Conservation (phyloP, 805 yeast species). For the Citeromyces nyonsensis region DNA sequence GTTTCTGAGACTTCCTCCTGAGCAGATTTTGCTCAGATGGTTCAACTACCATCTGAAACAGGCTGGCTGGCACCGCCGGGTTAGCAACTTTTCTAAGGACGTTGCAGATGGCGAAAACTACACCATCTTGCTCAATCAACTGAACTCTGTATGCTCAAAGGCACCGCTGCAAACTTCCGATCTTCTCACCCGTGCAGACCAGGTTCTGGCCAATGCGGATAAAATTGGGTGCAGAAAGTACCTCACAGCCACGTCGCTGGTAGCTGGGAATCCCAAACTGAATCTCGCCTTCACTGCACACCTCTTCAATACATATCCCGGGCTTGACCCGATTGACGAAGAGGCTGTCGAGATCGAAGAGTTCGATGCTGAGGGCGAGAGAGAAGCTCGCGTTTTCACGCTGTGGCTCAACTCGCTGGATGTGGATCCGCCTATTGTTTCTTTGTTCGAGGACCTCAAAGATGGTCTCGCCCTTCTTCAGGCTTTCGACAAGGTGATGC, state of each 20-base stretch:
- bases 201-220: slow-evolving; percentile 76
- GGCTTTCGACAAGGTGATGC: slow-evolving; percentile 91
- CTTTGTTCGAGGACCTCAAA: slow-evolving; percentile 84
- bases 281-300: slow-evolving; percentile 96
- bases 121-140: slow-evolving; percentile 77
- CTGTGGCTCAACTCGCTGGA: slow-evolving; percentile 94
- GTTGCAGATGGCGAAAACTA: slow-evolving; percentile 93
- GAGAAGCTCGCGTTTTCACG: slow-evolving; percentile 97
- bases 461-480: slow-evolving; percentile 83
- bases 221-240: slow-evolving; percentile 86
- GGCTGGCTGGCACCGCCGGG: slow-evolving; percentile 81
- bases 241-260: slow-evolving; percentile 83
- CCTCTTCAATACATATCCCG: slow-evolving; percentile 91
- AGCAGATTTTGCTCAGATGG: slow-evolving; percentile 93
- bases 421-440: slow-evolving; percentile 88
- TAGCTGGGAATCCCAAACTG: slow-evolving; percentile 92
- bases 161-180: slow-evolving; percentile 72
- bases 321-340: slow-evolving; percentile 90
- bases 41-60: slow-evolving; percentile 91
- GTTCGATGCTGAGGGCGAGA: slow-evolving; percentile 98
- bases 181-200: slow-evolving; percentile 71
- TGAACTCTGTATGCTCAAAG: slow-evolving; percentile 77
- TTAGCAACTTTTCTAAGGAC: slow-evolving; percentile 73
- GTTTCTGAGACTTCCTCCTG: slow-evolving; percentile 92
- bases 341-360: slow-evolving; percentile 93